phyloP scores from a whole-genome alignment of 352 stramenopile species.

The Elongisporangium anandrum region DNA sequence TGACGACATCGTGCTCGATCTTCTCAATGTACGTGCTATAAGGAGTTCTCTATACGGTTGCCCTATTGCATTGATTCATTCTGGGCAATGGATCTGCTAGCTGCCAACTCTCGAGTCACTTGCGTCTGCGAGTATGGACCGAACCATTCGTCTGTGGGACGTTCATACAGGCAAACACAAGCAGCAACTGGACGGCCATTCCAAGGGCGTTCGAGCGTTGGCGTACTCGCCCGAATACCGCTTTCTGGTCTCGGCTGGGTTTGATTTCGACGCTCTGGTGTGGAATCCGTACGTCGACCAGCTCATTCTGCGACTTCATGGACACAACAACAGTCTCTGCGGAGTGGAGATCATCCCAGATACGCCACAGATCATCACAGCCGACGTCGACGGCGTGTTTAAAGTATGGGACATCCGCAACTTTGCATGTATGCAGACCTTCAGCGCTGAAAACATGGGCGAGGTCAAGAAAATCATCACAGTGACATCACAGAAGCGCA shows the following conservation, averaged over 20 bases:
- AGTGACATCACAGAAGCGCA: constrained; percentile 62
- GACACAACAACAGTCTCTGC: constrained; percentile 83
- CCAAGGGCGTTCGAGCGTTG: constrained; percentile 75
- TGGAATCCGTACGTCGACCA: constrained; percentile 91
- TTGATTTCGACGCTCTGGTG: constrained; percentile 86
- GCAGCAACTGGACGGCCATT: constrained; percentile 80
- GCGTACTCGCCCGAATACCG: constrained; percentile 83
- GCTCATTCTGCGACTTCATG: constrained; percentile 80
- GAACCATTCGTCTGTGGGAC: constrained; percentile 87
- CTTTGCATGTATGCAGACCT: constrained; percentile 88
- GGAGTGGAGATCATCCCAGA: constrained; percentile 84
- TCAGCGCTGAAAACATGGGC: constrained; percentile 64
- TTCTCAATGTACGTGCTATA: constrained; percentile 48
- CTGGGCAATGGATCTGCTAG: too few species aligned
- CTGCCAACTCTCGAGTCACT: constrained; percentile 76
- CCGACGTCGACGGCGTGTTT: constrained; percentile 78
- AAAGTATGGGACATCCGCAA: constrained; percentile 91
- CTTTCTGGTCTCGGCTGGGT: constrained; percentile 83
- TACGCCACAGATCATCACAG: constrained; percentile 84
- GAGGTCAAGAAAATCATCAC: constrained; percentile 75
- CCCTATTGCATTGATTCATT: too few species aligned
- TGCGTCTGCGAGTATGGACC: constrained; percentile 85
- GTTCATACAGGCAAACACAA: constrained; percentile 81
- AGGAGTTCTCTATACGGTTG: too few species aligned
- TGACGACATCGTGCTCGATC: constrained; percentile 83